Percentiles rank a stretch among this genome's conserved stretches.
phyloP scores from a whole-genome alignment of 1,284 basidiomycete species.

The Pholiota adiposa region DNA sequence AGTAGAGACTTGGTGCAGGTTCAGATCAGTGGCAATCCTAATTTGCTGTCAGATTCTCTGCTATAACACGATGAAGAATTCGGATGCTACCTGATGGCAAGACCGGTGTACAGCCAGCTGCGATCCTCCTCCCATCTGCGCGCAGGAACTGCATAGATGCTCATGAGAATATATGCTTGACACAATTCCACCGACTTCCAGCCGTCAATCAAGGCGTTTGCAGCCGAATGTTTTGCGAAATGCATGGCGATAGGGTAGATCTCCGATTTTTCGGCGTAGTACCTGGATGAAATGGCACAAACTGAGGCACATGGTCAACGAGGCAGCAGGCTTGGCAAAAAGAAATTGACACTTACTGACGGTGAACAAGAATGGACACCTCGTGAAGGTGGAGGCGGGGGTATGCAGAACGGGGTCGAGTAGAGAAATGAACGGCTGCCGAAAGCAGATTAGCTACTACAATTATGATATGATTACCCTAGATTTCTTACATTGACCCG shows the following conservation, averaged over 20 bases:
- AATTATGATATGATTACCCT: conserved; percentile 3
- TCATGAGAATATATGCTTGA: conserved; percentile 81
- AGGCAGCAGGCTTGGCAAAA: not conserved
- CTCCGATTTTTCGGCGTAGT: conserved; percentile 75
- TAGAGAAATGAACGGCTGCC: conserved; percentile 72
- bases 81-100: conserved; percentile 66
- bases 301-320: conserved; percentile 44
- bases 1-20: conserved; percentile 72
- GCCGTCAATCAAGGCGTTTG: conserved; percentile 77
- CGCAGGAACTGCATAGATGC: conserved; percentile 77
- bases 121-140: conserved; percentile 83
- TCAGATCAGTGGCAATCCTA: conserved; percentile 85
- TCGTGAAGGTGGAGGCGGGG: conserved; percentile 69
- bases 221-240: conserved; percentile 81
- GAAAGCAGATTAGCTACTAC: conserved; percentile 13
- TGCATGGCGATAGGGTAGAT: conserved; percentile 88
- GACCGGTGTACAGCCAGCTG: conserved; percentile 81
- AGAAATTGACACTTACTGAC: conserved; percentile 60
- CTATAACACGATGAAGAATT: conserved; percentile 7
- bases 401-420: conserved; percentile 78
- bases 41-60: conserved; percentile 31
- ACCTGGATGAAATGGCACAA: conserved; percentile 78
- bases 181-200: conserved; percentile 83
- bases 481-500: conserved; percentile 63
- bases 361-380: conserved; percentile 84